A percentile compares a stretch with the other conserved stretches of the same genome.
Evolutionary conservation across 495 filamentous ascomycete species (phyloP).

Genomic region (Antarctomyces pellizariae): DNA sequence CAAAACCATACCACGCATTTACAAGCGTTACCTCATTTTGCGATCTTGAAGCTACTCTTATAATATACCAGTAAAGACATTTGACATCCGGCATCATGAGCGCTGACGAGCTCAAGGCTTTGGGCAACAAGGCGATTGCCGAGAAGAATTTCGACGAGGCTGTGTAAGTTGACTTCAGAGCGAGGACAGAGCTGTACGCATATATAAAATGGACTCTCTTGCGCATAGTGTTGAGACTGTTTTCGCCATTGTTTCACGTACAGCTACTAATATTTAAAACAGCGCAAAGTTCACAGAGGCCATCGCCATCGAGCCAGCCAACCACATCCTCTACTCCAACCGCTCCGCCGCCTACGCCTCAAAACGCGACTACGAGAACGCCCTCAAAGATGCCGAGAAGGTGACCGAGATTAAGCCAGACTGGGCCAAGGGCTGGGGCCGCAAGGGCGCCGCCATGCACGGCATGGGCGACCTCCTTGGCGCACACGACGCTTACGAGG

Average conservation of each 20-base stretch:
- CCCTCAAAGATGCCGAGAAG: conserved; percentile 77
- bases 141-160: conserved; percentile 91
- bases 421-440: conserved; percentile 88
- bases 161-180: conserved; percentile 56
- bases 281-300: conserved; percentile 89
- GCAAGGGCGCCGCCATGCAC: conserved; percentile 79
- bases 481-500: conserved; percentile 72
- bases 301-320: conserved; percentile 64
- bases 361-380: conserved; percentile 61
- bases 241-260: conserved; percentile 1
- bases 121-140: conserved; percentile 94
- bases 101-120: conserved; percentile 62
- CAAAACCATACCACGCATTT: too few relatives aligned
- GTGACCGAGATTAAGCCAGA: conserved; percentile 85
- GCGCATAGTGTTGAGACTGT: neutral
- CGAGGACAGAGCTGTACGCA: too few relatives aligned
- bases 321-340: conserved; percentile 96
- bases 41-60: conserved; percentile 22
- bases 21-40: too few relatives aligned
- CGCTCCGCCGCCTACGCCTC: conserved; percentile 90
- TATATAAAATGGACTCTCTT: neutral
- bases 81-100: conserved; percentile 8
- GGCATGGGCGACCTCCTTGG: conserved; percentile 66
- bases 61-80: conserved; percentile 20
- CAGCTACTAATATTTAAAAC: conserved; percentile 4